These are phyloP conservation scores for Saposhnikovia divaricata DNA, from an alignment of 129 eudicot genomes.

Conservation along the genomic window DNA sequence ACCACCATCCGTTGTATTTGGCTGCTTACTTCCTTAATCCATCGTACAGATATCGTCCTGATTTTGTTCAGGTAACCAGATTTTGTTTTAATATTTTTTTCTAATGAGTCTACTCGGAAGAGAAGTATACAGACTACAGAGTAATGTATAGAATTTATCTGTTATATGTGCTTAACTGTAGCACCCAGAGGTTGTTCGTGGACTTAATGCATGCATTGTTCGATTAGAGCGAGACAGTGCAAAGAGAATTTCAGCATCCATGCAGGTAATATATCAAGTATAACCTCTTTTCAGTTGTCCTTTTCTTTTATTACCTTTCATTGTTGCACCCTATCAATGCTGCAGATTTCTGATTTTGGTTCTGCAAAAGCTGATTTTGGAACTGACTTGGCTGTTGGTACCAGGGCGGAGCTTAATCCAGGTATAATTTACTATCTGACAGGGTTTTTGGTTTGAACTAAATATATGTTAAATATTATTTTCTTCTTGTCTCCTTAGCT, in stretches of 20 bases:
- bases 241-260: constrained; percentile 78
- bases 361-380: constrained; percentile 99
- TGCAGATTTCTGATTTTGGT: constrained; percentile 81
- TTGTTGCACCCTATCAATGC: not conserved
- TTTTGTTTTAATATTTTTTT: not conserved
- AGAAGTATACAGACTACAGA: not conserved
- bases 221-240: constrained; percentile 67
- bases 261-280: constrained; percentile 46
- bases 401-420: constrained; percentile 90
- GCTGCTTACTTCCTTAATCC: constrained; percentile 95
- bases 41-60: constrained; percentile 77
- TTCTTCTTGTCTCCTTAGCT: constrained; percentile 40
- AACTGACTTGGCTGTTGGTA: constrained; percentile 89
- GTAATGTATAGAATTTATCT: constrained; percentile 5
- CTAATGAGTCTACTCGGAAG: not conserved
- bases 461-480: not conserved
- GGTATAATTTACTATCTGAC: constrained; percentile 26
- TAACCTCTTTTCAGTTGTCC: not conserved
- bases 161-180: constrained; percentile 23
- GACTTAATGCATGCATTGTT: constrained; percentile 88
- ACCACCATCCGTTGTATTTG: constrained; percentile 75
- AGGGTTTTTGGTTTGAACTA: not conserved
- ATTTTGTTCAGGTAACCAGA: constrained; percentile 54
- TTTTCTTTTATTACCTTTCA: not conserved
- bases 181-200: constrained; percentile 92